Evolutionary conservation across 2,329 filamentous ascomycete genomes (phyloP).

Genomic region (Calonectria leucothoes): DNA sequence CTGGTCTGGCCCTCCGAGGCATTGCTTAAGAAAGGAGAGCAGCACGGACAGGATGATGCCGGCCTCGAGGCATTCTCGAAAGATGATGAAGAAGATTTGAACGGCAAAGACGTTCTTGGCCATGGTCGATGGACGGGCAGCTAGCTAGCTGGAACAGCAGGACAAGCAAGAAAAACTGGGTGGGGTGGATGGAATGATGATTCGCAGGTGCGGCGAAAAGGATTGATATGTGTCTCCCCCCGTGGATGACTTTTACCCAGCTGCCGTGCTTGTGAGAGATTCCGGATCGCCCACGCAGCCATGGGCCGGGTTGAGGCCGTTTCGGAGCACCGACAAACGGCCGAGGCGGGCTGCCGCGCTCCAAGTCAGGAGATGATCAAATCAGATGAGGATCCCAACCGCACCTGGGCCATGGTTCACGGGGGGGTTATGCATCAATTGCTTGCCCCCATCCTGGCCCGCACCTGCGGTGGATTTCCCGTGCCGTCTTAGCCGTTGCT

Average conservation of each 20-base stretch:
- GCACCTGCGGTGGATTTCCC: neutral
- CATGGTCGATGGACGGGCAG: too few species aligned
- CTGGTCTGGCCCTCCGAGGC: conserved; percentile 69
- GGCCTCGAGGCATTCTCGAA: conserved; percentile 82
- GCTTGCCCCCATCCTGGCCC: neutral
- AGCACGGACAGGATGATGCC: conserved; percentile 84
- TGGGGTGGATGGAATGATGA: neutral
- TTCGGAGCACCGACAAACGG: neutral
- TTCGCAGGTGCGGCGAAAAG: neutral
- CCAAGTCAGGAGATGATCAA: neutral
- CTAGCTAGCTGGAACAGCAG: neutral
- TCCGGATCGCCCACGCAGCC: neutral
- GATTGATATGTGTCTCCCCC: neutral
- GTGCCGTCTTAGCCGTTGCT: conserved; percentile 1
- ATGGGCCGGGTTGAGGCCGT: neutral
- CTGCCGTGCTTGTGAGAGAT: neutral
- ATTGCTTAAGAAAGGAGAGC: conserved; percentile 82
- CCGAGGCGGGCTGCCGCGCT: neutral
- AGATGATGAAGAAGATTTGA: conserved; percentile 86
- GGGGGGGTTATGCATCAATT: neutral
- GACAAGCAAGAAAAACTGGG: neutral
- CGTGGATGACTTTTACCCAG: neutral
- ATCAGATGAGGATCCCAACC: neutral
- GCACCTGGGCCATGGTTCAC: neutral
- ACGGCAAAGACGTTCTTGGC: conserved; percentile 77